A percentile compares a stretch with the other conserved stretches of the same genome.
These are phyloP conservation scores for Musa troglodytarum DNA, from an alignment of 176 grass and related monocot species.

Conservation along the genomic window DNA sequence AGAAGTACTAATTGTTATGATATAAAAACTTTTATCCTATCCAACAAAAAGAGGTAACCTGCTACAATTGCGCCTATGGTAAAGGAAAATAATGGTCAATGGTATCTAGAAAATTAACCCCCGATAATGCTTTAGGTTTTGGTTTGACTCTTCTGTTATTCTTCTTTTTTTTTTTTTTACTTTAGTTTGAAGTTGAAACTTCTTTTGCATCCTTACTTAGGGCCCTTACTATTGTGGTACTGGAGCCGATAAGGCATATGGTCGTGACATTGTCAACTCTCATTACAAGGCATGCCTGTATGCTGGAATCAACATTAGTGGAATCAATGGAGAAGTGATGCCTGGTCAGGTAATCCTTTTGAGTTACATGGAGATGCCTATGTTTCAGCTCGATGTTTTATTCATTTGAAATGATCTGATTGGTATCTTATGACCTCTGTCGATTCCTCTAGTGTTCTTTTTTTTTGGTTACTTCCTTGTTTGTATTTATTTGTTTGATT, in stretches of 20 bases:
- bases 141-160: too few species aligned
- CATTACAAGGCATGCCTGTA: constrained; percentile 14
- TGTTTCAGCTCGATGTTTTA: neutral
- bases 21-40: too few species aligned
- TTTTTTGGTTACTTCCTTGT: neutral
- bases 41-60: too few species aligned
- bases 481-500: neutral
- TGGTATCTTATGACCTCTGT: too few species aligned
- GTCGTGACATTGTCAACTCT: constrained; percentile 7
- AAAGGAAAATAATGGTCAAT: too few species aligned
- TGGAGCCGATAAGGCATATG: constrained; percentile 7
- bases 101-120: too few species aligned
- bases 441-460: neutral
- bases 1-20: too few species aligned
- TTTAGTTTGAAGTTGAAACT: too few species aligned
- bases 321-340: constrained; percentile 18
- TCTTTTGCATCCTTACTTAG: neutral
- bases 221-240: constrained; percentile 9
- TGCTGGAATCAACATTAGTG: constrained; percentile 10
- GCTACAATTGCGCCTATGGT: too few species aligned
- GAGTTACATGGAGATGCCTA: neutral
- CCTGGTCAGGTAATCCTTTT: neutral
- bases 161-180: too few species aligned
- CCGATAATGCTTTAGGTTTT: too few species aligned
- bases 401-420: too few species aligned